These are phyloP conservation scores for Aquilaria malaccensis DNA, from an alignment of 345 rosid species.

Conservation along the genomic window DNA sequence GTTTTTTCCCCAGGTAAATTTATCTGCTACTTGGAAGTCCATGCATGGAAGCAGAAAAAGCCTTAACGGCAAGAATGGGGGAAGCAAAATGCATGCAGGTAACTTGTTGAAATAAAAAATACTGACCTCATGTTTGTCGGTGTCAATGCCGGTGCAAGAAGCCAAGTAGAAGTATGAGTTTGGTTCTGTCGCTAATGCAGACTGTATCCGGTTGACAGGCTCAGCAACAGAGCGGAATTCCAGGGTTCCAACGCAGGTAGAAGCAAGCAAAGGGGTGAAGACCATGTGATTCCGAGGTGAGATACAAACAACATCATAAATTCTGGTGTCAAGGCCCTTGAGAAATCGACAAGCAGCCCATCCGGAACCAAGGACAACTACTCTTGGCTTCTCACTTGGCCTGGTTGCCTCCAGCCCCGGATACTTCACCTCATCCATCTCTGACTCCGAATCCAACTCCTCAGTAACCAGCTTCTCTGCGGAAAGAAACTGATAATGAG, in stretches of 20 bases:
- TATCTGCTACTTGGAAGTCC: background rate
- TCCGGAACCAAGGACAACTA: constrained; percentile 68
- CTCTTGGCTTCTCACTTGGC: constrained; percentile 62
- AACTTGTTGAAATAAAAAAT: background rate
- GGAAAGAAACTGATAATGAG: constrained; percentile 24
- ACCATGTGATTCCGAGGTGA: constrained; percentile 89
- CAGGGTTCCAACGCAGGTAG: constrained; percentile 75
- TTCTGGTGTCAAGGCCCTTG: constrained; percentile 50
- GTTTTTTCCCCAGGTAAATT: background rate
- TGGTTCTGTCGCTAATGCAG: constrained; percentile 63
- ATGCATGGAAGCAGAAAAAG: background rate
- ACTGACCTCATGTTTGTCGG: constrained; percentile 65
- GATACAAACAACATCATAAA: constrained; percentile 60
- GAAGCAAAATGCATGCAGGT: background rate
- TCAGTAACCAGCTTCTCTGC: constrained; percentile 31
- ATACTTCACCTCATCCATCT: constrained; percentile 29
- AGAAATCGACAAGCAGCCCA: constrained; percentile 83
- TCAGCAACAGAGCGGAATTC: constrained; percentile 92
- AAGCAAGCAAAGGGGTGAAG: constrained; percentile 73
- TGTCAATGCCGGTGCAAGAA: constrained; percentile 62
- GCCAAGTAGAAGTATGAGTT: constrained; percentile 83
- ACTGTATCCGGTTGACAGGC: constrained; percentile 74
- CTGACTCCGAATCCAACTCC: constrained; percentile 21
- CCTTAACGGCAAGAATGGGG: background rate
- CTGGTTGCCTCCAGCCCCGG: constrained; percentile 60